Evolutionary conservation across 2,329 filamentous ascomycete genomes (phyloP), one percentile per base, ranked within the genome.

Genomic region (Pestalotiopsis sp.): DNA sequence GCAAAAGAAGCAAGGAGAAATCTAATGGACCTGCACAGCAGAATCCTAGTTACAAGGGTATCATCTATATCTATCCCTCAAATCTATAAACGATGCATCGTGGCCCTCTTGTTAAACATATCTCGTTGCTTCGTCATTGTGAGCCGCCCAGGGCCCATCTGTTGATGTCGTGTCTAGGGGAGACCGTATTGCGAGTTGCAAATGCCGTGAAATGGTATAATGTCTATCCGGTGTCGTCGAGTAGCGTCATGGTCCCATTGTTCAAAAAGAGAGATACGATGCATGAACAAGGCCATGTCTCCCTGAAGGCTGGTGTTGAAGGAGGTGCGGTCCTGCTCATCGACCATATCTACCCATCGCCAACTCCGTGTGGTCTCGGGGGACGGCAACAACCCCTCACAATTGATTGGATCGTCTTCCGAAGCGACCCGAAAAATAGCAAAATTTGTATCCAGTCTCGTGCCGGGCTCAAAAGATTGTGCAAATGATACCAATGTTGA

Each of bases 171-270:
- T 59, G 36, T 64, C 25, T 31, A 66, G 13, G 68, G 66, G 11
- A 69, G 60, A 3, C 66, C 68, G 17, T 67, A 67, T 7, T 67
- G 65, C 45, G 68, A 38, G 5, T 13, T 20, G 56, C 68, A 69
- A 66, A 67, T 64, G 13, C 68, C 68, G 27, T 69, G 66, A 56
- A 69, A 66, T 17, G 68, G 62, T 25, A 61, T 23, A 27, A 56
- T 56, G 38, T 45, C 63, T 4, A 39, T 58, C n/a, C 25, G 36
- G 45, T 27, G 63, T 12, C 25, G 27, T 27, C 52, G n/a, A 11
- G 5, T 14, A n/a, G 11, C 67, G 14, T 58, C 39, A 41, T 56
- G 12, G 31, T 57, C 27, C 41, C 66, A 59, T 5, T 56, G 64
- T 45, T 66, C 64, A 31, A 57, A 66, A 12, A 66, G 25, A 12